Conservation (phyloP, 2,329 filamentous ascomycete species). For the Keithomyces neogunnii region DNA sequence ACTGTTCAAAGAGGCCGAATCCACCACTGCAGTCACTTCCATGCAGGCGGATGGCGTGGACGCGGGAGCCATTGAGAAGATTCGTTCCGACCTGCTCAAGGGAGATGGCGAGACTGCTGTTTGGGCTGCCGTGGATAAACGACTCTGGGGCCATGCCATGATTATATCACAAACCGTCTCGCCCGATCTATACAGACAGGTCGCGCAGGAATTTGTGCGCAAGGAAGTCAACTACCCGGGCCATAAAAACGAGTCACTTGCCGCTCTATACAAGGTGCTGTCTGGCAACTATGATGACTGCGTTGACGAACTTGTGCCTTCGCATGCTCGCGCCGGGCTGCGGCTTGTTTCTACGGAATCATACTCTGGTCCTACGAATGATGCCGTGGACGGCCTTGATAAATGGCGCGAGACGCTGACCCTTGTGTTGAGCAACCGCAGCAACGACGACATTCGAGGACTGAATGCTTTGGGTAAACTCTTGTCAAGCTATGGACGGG, state of each 20-base stretch:
- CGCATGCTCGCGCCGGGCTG: slow-evolving; percentile 83
- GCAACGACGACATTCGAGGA: slow-evolving; percentile 66
- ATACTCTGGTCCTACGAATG: slow-evolving; percentile 52
- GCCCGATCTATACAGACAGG: slow-evolving; percentile 79
- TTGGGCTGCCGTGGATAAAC: slow-evolving; percentile 87
- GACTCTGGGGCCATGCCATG: slow-evolving; percentile 94
- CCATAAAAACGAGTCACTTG: slow-evolving; percentile 76
- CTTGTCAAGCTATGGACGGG: slow-evolving; percentile 74
- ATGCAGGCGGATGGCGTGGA: slow-evolving; percentile 61
- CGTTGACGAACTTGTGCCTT: slow-evolving; percentile 89
- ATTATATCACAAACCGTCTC: slow-evolving; percentile 74
- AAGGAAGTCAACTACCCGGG: slow-evolving; percentile 83
- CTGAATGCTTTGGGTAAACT: slow-evolving; percentile 74
- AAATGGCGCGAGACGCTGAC: slow-evolving; percentile 90
- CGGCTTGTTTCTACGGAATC: slow-evolving; percentile 78
- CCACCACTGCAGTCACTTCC: slow-evolving; percentile 18
- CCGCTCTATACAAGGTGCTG: slow-evolving; percentile 86
- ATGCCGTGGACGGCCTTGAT: slow-evolving; percentile 76
- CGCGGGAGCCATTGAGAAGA: slow-evolving; percentile 56
- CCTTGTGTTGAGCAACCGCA: slow-evolving; percentile 82
- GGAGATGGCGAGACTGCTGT: slow-evolving; percentile 87
- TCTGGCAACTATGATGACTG: slow-evolving; percentile 92
- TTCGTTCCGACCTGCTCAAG: slow-evolving; percentile 64
- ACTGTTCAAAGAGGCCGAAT: slow-evolving; percentile 16
- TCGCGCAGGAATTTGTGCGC: slow-evolving; percentile 89